Evolutionary conservation across 2,329 filamentous ascomycete genomes (phyloP).

Genomic region (Sporothrix mexicana): DNA sequence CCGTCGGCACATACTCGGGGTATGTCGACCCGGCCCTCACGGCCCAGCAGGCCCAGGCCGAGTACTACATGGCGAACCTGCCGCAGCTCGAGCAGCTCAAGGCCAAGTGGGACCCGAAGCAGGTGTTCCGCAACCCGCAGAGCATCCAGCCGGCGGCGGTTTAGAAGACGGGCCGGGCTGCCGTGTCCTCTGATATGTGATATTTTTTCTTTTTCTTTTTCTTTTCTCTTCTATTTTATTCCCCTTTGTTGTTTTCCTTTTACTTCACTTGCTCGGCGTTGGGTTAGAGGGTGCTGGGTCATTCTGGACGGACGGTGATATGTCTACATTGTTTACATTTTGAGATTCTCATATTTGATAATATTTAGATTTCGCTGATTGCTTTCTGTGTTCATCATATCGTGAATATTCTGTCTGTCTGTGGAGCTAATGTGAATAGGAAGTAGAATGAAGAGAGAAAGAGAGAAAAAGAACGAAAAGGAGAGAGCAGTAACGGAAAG

Average conservation of each 20-base stretch:
- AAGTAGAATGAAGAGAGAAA: neutral
- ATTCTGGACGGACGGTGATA: neutral
- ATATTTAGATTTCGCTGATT: no score
- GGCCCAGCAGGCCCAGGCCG: constrained; percentile 49
- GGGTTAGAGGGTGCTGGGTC: neutral
- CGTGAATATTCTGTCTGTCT: constrained; percentile 16
- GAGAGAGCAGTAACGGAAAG: neutral
- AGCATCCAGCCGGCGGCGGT: constrained; percentile 47
- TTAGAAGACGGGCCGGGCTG: no score
- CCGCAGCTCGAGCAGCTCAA: constrained; percentile 57
- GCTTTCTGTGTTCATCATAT: neutral
- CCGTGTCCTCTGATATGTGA: neutral
- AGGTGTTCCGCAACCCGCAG: constrained; percentile 66
- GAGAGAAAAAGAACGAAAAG: neutral
- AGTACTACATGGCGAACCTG: constrained; percentile 63
- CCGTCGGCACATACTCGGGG: constrained; percentile 63
- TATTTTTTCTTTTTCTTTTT: neutral
- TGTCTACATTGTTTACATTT: neutral
- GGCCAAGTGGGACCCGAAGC: constrained; percentile 56
- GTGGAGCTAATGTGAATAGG: neutral
- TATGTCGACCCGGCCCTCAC: constrained; percentile 63
- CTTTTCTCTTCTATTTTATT: neutral
- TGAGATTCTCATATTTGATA: no score
- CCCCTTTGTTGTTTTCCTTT: neutral
- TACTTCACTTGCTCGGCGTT: neutral